A percentile compares a stretch with the other conserved stretches of the same genome.
Evolutionary conservation across 2,329 filamentous ascomycete genomes (phyloP).

Genomic region (Aureobasidium vineae): DNA sequence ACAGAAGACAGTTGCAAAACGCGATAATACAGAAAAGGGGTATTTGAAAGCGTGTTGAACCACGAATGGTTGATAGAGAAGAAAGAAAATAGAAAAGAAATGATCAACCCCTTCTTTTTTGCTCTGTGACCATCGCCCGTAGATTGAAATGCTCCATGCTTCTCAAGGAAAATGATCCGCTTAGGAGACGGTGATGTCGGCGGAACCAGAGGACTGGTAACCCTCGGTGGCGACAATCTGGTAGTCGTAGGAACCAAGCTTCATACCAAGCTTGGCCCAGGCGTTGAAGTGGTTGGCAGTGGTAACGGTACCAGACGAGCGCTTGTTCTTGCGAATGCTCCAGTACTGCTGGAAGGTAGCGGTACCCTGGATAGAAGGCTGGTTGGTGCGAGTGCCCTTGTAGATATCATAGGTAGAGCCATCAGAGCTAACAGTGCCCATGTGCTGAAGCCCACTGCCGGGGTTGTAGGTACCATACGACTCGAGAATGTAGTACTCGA

Average conservation of each 20-base stretch:
- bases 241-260: slow-evolving; percentile 51
- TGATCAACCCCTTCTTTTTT: too few relatives aligned
- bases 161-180: background rate
- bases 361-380: slow-evolving; percentile 54
- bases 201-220: slow-evolving; percentile 43
- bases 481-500: slow-evolving; percentile 61
- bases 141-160: too few relatives aligned
- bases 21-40: too few relatives aligned
- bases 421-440: slow-evolving; percentile 53
- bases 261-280: slow-evolving; percentile 53
- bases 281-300: slow-evolving; percentile 54
- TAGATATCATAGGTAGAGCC: slow-evolving; percentile 56
- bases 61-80: too few relatives aligned
- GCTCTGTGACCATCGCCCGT: too few relatives aligned
- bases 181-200: slow-evolving; percentile 21
- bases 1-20: too few relatives aligned
- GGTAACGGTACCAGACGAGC: slow-evolving; percentile 52
- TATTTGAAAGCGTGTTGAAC: too few relatives aligned
- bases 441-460: slow-evolving; percentile 43
- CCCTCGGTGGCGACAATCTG: slow-evolving; percentile 52
- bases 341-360: slow-evolving; percentile 57
- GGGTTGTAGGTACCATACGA: slow-evolving; percentile 52
- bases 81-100: too few relatives aligned
- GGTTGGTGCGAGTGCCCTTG: slow-evolving; percentile 46
- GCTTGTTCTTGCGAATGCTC: slow-evolving; percentile 52